These are phyloP conservation scores for Alternaria novae-zelandiae DNA, from an alignment of 2,329 filamentous ascomycete genomes.

Conservation along the genomic window DNA sequence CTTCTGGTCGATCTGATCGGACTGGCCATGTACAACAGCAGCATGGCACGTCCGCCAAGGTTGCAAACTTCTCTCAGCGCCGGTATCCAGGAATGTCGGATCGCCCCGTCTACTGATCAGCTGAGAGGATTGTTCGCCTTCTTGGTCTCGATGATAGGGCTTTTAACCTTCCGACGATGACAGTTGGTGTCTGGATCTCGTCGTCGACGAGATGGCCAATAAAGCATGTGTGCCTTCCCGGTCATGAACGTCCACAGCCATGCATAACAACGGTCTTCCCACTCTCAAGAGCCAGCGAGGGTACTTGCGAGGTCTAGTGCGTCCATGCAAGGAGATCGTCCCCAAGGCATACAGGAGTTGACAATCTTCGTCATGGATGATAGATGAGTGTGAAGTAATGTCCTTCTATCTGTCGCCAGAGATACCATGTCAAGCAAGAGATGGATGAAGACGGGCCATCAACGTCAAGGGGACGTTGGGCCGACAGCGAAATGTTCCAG, in stretches of 20 bases:
- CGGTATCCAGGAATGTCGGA: not conserved
- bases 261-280: not conserved
- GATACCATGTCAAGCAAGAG: not conserved
- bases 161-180: not conserved
- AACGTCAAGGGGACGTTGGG: not conserved
- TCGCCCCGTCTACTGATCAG: not conserved
- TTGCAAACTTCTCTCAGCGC: not conserved
- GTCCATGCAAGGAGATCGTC: not conserved
- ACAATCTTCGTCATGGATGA: not conserved
- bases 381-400: not conserved
- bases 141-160: not conserved
- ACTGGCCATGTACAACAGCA: not conserved
- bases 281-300: not conserved
- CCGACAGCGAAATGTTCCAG: not conserved
- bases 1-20: not conserved
- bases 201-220: not conserved
- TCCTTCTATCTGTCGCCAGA: not conserved
- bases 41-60: not conserved
- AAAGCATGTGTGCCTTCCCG: not conserved
- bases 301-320: not conserved
- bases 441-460: not conserved
- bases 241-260: not conserved
- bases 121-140: not conserved
- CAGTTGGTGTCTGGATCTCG: not conserved
- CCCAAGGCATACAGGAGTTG: not conserved